Evolutionary conservation across 2,329 filamentous ascomycete species (phyloP).

Genomic region (Cercospora sp.): DNA sequence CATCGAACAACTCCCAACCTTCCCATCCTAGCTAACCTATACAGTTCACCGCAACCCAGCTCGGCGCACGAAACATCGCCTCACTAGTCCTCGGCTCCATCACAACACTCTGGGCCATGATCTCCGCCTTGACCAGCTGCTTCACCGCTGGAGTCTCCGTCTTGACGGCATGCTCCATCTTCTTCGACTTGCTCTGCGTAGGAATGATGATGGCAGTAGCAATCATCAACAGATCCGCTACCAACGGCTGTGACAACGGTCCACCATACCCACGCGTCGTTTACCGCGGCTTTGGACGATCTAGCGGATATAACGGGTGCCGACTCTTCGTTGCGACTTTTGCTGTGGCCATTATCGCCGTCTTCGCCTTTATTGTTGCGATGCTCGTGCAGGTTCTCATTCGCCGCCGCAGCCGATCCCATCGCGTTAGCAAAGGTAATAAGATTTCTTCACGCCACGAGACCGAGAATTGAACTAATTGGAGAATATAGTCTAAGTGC

Average conservation of each 20-base stretch:
- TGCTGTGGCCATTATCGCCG: constrained; percentile 14
- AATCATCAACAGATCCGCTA: constrained; percentile 13
- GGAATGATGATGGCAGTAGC: constrained; percentile 19
- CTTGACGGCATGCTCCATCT: constrained; percentile 4
- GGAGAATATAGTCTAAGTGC: not conserved
- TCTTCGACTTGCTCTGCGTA: constrained; percentile 17
- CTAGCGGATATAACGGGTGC: not conserved
- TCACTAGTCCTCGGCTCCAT: constrained; percentile 11
- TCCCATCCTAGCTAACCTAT: not conserved
- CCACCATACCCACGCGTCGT: not conserved
- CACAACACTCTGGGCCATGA: constrained; percentile 4
- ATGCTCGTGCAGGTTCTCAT: not conserved
- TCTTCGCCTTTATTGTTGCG: constrained; percentile 5
- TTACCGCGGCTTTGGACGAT: not conserved
- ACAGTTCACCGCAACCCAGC: not conserved
- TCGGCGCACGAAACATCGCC: constrained; percentile 9
- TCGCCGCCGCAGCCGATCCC: not conserved
- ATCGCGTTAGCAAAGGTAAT: not conserved
- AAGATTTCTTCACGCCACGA: too few species aligned
- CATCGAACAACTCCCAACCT: too few species aligned
- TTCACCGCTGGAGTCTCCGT: constrained; percentile 16
- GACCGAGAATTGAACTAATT: not conserved
- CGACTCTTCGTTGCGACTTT: constrained; percentile 13
- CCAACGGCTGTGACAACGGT: not conserved
- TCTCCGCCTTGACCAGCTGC: constrained; percentile 11